Conservation (phyloP, 2,329 filamentous ascomycete genomes). For the Talaromyces atroroseus region DNA sequence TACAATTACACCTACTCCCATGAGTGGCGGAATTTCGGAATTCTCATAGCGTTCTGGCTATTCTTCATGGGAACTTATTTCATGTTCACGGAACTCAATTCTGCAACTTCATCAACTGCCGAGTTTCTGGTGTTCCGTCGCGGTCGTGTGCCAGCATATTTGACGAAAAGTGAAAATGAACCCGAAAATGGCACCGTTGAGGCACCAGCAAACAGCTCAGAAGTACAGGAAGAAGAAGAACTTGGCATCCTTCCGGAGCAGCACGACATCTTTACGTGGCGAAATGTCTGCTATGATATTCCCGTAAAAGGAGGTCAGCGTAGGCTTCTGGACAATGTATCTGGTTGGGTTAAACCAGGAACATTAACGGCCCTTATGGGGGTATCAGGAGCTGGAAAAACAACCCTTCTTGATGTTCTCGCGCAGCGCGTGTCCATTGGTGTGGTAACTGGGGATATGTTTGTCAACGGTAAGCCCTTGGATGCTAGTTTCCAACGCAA, state of each 20-base stretch:
- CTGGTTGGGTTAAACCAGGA: constrained; percentile 90
- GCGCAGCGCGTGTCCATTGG: constrained; percentile 81
- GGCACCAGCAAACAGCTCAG: constrained; percentile 9
- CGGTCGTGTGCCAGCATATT: constrained; percentile 38
- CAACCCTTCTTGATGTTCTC: constrained; percentile 77
- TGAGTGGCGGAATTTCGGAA: constrained; percentile 64
- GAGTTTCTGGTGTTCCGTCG: constrained; percentile 67
- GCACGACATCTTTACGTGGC: constrained; percentile 77
- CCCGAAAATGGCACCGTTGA: constrained; percentile 15
- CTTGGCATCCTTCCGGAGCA: constrained; percentile 48
- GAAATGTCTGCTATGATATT: constrained; percentile 73
- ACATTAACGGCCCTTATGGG: constrained; percentile 87
- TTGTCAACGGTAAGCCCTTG: constrained; percentile 65
- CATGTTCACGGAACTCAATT: constrained; percentile 33
- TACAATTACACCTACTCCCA: constrained; percentile 55
- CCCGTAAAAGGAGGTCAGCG: constrained; percentile 68
- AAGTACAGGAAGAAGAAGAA: constrained; percentile 12
- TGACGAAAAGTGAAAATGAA: constrained; percentile 17
- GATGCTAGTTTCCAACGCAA: constrained; percentile 44
- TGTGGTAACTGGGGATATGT: constrained; percentile 78
- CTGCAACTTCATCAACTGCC: constrained; percentile 65
- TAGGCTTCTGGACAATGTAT: constrained; percentile 73
- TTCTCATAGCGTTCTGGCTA: constrained; percentile 57
- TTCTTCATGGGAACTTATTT: constrained; percentile 60
- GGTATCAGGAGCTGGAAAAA: constrained; percentile 84